These are phyloP conservation scores for Podospora pseudocomata DNA, from an alignment of 495 filamentous ascomycete genomes.

Conservation along the genomic window DNA sequence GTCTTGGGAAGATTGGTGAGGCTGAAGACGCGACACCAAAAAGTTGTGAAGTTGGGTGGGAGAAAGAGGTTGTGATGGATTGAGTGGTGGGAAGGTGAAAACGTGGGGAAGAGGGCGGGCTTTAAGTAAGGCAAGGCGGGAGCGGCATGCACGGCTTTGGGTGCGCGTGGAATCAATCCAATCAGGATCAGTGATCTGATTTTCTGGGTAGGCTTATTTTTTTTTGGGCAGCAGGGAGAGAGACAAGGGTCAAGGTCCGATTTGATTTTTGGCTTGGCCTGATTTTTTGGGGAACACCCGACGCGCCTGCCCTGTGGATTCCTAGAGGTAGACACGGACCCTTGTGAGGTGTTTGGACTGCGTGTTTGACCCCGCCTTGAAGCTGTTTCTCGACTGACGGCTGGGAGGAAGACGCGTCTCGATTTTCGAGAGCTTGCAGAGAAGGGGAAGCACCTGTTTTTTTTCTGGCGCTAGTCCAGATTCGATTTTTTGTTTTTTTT, in stretches of 20 bases:
- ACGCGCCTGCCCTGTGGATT: background rate
- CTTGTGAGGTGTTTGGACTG: background rate
- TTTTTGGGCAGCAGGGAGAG: constrained; percentile 5
- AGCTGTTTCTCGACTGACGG: background rate
- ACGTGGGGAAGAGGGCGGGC: constrained; percentile 45
- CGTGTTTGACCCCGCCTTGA: background rate
- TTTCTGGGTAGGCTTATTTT: constrained; percentile 22
- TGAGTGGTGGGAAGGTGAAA: constrained; percentile 22
- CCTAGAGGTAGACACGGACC: background rate
- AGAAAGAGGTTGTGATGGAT: constrained; percentile 17
- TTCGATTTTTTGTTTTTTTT: constrained; percentile 14
- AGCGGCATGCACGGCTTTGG: constrained; percentile 27
- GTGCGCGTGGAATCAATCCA: constrained; percentile 36
- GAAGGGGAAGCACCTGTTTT: background rate
- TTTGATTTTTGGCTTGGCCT: constrained; percentile 9
- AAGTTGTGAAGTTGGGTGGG: background rate
- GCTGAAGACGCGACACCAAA: constrained; percentile 33
- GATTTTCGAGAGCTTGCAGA: background rate
- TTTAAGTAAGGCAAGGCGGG: constrained; percentile 36
- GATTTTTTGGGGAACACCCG: constrained; percentile 16
- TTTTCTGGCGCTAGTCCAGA: constrained; percentile 11
- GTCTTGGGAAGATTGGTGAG: constrained; percentile 32
- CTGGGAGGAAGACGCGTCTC: background rate
- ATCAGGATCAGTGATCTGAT: constrained; percentile 42
- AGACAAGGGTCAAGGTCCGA: background rate